Evolutionary conservation across 148 eudicot genomes (phyloP).

Genomic region (Gaultheria prostrata): DNA sequence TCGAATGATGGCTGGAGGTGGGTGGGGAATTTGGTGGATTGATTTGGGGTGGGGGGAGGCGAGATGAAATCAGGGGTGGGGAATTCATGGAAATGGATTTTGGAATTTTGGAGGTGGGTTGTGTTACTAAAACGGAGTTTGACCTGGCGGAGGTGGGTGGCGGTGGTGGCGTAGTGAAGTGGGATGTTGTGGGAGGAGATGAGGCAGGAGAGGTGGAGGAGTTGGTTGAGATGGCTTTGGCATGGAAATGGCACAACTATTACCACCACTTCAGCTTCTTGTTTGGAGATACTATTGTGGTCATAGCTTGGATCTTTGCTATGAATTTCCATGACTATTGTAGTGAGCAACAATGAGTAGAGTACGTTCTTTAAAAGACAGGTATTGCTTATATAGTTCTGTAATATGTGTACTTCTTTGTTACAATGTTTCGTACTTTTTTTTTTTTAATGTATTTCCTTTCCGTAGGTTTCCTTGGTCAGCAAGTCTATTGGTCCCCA

Average conservation of each 20-base stretch:
- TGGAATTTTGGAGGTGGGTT: slow-evolving; percentile 9
- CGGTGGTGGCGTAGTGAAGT: slow-evolving; percentile 20
- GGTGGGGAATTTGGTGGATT: background rate
- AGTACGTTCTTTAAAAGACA: too few relatives aligned
- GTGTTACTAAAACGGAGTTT: slow-evolving; percentile 18
- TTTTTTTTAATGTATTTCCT: too few relatives aligned
- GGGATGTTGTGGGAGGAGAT: slow-evolving; percentile 25
- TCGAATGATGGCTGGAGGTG: slow-evolving; percentile 15
- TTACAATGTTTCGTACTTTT: too few relatives aligned
- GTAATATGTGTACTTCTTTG: too few relatives aligned
- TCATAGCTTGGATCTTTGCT: background rate
- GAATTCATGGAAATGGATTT: slow-evolving; percentile 15
- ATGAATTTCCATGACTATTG: background rate
- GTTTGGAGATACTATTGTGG: background rate
- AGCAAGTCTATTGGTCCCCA: too few relatives aligned
- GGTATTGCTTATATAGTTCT: too few relatives aligned
- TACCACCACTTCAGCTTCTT: slow-evolving; percentile 17
- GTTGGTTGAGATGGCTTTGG: slow-evolving; percentile 42
- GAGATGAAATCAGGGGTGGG: background rate
- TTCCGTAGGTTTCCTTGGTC: too few relatives aligned
- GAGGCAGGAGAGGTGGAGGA: slow-evolving; percentile 35
- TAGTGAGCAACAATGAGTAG: too few relatives aligned
- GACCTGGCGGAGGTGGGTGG: slow-evolving; percentile 36
- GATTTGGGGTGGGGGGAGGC: background rate
- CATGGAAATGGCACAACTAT: slow-evolving; percentile 33